Base-by-base conservation (phyloP, 2,329 filamentous ascomycete genomes). In the Thermomyces lanuginosus region DNA sequence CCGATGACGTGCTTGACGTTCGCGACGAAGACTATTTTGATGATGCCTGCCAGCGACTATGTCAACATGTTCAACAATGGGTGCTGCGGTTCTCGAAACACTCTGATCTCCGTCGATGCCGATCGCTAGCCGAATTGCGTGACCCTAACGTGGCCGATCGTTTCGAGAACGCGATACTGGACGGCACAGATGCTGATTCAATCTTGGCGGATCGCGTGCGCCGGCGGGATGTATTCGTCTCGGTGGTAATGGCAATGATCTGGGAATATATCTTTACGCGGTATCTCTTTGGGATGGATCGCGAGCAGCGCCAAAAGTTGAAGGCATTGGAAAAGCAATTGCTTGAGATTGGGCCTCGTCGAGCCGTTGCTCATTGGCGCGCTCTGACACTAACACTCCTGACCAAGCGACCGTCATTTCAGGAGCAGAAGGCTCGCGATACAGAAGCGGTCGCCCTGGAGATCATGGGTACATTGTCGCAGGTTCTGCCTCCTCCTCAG, bases 181-280 rank as follows among this genome's bases (percentile, higher is more conserved):
- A 98, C 55, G 89, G 86, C 35, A 82, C 82, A 23, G 84, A 95
- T 47, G 83, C 92, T 36, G 83, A 95, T 53, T 61, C 64, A 31
- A 89, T 92, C 45, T 73, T 98, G 25, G 69, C 69, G 38, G 86
- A 98, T 50, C 79, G 91, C 20, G 77, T 93, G 29, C 75, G 70
- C 44, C 76, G 89, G 34, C 74, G 86, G 33, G 86, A 95, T 50
- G 75, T 95, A 32, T 93, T 98, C 64, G 93, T 95, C 82, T 89
- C 83, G 19, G 83, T 98, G 53, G 81, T 86, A 30, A 95, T 95
- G 84, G 89, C 79, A 35, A 93, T 98, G 83, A 75, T 98, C 27
- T 98, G 84, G 84, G 89, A 98, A 54, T 93, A 91, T 46, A 76
- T 98, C 48, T 98, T 98, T 49, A 93, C 86, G 6, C 74, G 89